Evolutionary conservation across 2,329 filamentous ascomycete genomes (phyloP), one percentile per base, ranked within the genome.

Genomic region (Sarocladiaceae sp.): DNA sequence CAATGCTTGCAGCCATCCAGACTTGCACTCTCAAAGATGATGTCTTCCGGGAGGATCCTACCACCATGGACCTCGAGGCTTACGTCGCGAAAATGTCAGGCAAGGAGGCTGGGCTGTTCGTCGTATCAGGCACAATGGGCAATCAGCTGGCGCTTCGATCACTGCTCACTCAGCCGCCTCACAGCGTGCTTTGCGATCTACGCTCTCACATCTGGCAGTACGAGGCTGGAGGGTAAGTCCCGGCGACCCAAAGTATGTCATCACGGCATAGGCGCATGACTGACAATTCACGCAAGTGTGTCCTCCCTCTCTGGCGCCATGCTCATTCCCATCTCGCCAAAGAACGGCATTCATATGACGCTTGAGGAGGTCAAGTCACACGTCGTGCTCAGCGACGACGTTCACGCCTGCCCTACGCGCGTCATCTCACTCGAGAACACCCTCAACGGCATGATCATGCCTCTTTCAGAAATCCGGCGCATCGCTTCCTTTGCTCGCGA

Each of bases 71-170:
- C 19, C 78, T 97, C 32, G 86, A 96, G 62, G 66, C 73, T 35
- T 82, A 85, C 60, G 74, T 94, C 34, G 87, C 88, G 15, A 59
- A 74, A 24, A 73, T 94, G 3, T 78, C 87, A 1, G 80, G 80
- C 53, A 89, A 94, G 54, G 83, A 89, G 55, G 80, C 80, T 6
- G 85, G 78, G 0, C 71, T 96, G 4, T 82, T 95, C 44, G 87
- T 95, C 45, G 73, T 94, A 47, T 93, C 87, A 0, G 91, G 91
- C 3, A 95, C 90, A 4, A 95, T 95, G 89, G 89, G 88, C 32
- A 96, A 96, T 65, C 89, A 95, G 61, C 71, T 96, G 15, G 83
- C 85, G 0, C 73, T 95, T 33, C 80, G 90, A 31, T 76, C 85
- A 2, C 84, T 93, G 47, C 73, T 96, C 12, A 76, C 72, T 1